Evolutionary conservation across 345 rosid genomes (phyloP).

Genomic region (Hirschfeldia incana): DNA sequence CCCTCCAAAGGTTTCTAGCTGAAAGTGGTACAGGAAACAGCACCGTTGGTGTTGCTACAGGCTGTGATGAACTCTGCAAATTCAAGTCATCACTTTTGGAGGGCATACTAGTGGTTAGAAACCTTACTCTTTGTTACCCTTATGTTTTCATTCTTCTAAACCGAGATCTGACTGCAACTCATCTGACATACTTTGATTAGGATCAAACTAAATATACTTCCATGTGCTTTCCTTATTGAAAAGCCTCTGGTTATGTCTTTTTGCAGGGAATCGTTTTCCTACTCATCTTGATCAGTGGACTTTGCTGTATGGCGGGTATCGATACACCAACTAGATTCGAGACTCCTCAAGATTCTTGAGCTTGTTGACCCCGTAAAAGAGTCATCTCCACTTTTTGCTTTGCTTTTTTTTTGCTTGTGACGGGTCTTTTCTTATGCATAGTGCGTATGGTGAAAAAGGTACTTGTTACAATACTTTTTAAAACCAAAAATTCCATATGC

Average conservation of each 20-base stretch:
- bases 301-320: constrained; percentile 97
- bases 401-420: constrained; percentile 31
- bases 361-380: constrained; percentile 22
- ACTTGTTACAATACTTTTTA: constrained; percentile 29
- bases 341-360: constrained; percentile 87
- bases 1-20: constrained; percentile 79
- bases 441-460: constrained; percentile 33
- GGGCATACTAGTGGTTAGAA: constrained; percentile 80
- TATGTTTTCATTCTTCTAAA: neutral
- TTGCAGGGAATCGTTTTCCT: constrained; percentile 87
- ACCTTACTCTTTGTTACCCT: constrained; percentile 22
- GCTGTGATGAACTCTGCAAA: constrained; percentile 82
- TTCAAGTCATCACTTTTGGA: constrained; percentile 86
- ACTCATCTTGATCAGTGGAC: constrained; percentile 82
- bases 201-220: neutral
- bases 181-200: neutral
- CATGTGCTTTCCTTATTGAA: neutral
- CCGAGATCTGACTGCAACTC: neutral
- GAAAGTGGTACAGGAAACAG: constrained; percentile 56
- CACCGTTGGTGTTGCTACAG: constrained; percentile 39
- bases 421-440: constrained; percentile 29
- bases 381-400: constrained; percentile 32
- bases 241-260: constrained; percentile 35
- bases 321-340: constrained; percentile 94
- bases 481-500: constrained; percentile 35